These are phyloP conservation scores for Thelephora ganbajun DNA, from an alignment of 768 basidiomycete genomes.

Conservation along the genomic window DNA sequence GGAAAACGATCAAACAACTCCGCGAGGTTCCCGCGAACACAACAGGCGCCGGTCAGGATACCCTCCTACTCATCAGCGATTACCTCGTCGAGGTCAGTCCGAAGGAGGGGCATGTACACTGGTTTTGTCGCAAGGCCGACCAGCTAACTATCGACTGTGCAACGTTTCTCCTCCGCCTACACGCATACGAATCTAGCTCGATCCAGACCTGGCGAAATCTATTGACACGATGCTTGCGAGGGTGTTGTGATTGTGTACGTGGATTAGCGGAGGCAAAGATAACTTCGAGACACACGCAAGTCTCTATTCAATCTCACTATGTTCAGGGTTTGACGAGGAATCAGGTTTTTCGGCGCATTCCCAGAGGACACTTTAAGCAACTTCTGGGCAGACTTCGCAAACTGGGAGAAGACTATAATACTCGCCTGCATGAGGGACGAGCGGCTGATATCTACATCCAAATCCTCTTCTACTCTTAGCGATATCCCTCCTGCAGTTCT, in stretches of 20 bases:
- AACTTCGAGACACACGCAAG: slow-evolving; percentile 59
- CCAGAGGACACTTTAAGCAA: slow-evolving; percentile 27
- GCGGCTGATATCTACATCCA: slow-evolving; percentile 12
- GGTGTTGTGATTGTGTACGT: slow-evolving; percentile 61
- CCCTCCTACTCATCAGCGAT: slow-evolving; percentile 34
- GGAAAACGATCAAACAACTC: slow-evolving; percentile 36
- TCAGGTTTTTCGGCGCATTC: slow-evolving; percentile 68
- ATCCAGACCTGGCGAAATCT: slow-evolving; percentile 52
- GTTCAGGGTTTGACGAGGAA: slow-evolving; percentile 4
- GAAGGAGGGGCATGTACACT: slow-evolving; percentile 37
- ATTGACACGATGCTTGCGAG: slow-evolving; percentile 37
- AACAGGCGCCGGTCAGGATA: slow-evolving; percentile 28
- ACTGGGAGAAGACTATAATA: slow-evolving; percentile 48
- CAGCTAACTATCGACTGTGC: slow-evolving; percentile 50
- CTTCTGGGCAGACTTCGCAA: slow-evolving; percentile 52
- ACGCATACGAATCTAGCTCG: slow-evolving; percentile 51
- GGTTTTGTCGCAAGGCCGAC: slow-evolving; percentile 65
- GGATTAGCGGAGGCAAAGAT: slow-evolving; percentile 51
- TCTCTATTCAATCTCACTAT: slow-evolving; percentile 8
- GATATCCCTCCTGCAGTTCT: slow-evolving; percentile 34
- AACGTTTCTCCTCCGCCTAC: slow-evolving; percentile 68
- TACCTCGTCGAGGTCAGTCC: slow-evolving; percentile 31
- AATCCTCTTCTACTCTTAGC: slow-evolving; percentile 17
- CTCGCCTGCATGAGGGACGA: slow-evolving; percentile 28
- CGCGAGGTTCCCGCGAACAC: slow-evolving; percentile 47